These are phyloP conservation scores for Citrullus amarus DNA, from an alignment of 306 rosid genomes.

Conservation along the genomic window DNA sequence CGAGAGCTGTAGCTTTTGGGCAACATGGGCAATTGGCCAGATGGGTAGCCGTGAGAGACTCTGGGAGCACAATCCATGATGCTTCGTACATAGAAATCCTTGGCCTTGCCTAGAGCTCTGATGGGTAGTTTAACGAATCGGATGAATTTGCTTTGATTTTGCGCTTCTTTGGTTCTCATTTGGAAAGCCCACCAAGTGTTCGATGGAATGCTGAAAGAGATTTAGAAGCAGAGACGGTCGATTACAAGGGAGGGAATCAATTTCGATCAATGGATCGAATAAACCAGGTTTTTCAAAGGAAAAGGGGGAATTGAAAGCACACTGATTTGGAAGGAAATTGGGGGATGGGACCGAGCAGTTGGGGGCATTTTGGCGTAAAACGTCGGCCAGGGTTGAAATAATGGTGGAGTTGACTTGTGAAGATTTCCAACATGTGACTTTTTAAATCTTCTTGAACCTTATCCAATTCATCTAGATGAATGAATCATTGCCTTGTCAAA, in stretches of 20 bases:
- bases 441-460: background rate
- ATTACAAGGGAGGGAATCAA: background rate
- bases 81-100: constrained; percentile 44
- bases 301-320: background rate
- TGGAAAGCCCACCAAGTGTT: background rate
- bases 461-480: background rate
- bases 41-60: constrained; percentile 17
- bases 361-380: background rate
- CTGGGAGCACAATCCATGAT: constrained; percentile 36
- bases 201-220: background rate
- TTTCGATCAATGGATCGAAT: background rate
- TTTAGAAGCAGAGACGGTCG: background rate
- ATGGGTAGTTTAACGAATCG: constrained; percentile 38
- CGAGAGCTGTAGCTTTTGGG: constrained; percentile 43
- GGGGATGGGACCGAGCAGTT: background rate
- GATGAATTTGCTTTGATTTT: constrained; percentile 31
- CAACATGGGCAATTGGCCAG: constrained; percentile 11
- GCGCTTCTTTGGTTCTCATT: constrained; percentile 29
- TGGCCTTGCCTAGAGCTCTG: constrained; percentile 37
- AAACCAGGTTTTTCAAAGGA: background rate
- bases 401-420: background rate
- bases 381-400: background rate
- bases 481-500: background rate
- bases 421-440: background rate
- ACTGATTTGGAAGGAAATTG: background rate